These are phyloP conservation scores for Rhizoclosmatium sp. DNA, from an alignment of 192 early-diverging fungal genomes.

Conservation along the genomic window DNA sequence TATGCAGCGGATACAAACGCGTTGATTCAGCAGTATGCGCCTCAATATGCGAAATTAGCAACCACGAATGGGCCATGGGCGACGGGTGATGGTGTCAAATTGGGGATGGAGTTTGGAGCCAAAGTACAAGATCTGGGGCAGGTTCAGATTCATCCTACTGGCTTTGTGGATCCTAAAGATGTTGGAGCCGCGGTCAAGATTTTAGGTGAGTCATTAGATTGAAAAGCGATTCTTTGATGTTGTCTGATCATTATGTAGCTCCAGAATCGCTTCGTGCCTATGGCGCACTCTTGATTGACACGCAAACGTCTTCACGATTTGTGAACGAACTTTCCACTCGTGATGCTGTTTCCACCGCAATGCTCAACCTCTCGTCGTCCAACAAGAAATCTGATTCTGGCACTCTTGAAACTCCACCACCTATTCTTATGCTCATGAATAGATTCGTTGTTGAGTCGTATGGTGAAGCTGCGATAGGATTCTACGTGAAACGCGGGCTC, in stretches of 20 bases:
- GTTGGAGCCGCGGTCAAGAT: conserved; percentile 80
- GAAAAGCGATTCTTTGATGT: neutral
- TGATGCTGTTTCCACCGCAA: conserved; percentile 76
- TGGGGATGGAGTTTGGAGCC: conserved; percentile 73
- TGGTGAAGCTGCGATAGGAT: conserved; percentile 50
- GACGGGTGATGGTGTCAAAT: conserved; percentile 84
- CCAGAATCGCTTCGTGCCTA: conserved; percentile 87
- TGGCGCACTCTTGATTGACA: conserved; percentile 77
- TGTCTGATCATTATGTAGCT: conserved; percentile 45
- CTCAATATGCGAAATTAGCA: conserved; percentile 51
- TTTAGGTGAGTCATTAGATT: conserved; percentile 49
- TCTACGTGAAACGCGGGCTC: conserved; percentile 54
- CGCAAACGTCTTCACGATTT: conserved; percentile 73
- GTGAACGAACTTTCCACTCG: conserved; percentile 85
- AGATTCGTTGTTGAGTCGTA: conserved; percentile 48
- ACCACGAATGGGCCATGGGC: conserved; percentile 86
- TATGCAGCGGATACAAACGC: conserved; percentile 75
- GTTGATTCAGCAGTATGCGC: conserved; percentile 26
- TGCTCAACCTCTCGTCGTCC: neutral
- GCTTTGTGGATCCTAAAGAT: conserved; percentile 80
- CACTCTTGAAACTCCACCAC: neutral
- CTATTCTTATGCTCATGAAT: conserved; percentile 48
- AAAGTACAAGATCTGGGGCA: conserved; percentile 81
- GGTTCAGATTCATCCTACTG: conserved; percentile 92
- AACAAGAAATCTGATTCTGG: neutral